Evolutionary conservation across 352 stramenopile genomes (phyloP).

Genomic region (Blastocystis hominis): DNA sequence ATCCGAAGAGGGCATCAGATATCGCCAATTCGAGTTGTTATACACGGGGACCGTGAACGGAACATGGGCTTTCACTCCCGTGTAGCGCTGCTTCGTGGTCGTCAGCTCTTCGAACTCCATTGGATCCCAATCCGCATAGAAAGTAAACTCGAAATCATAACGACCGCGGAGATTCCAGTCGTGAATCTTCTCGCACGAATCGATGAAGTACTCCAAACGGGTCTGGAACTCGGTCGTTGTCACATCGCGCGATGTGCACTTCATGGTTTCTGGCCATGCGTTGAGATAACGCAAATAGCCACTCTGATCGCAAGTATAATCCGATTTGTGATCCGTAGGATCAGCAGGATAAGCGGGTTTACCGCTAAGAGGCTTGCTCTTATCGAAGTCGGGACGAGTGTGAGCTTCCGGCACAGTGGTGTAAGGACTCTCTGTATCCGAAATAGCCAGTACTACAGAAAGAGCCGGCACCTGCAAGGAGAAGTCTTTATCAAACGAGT

Average conservation of each 20-base stretch:
- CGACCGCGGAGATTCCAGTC: slow-evolving; percentile 10
- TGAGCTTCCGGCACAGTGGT: background rate
- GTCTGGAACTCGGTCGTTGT: background rate
- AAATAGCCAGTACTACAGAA: background rate
- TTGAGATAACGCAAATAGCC: slow-evolving; percentile 4
- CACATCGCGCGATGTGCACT: background rate
- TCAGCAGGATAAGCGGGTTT: background rate
- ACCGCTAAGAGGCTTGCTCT: background rate
- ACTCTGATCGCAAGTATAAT: background rate
- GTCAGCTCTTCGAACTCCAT: background rate
- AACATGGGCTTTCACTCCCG: background rate
- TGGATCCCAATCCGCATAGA: background rate
- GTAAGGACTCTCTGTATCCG: background rate
- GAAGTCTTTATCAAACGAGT: background rate
- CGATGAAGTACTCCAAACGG: slow-evolving; percentile 20
- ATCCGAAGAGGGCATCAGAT: background rate
- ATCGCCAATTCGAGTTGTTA: background rate
- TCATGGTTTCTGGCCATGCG: background rate
- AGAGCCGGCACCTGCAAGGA: background rate
- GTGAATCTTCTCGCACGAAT: slow-evolving; percentile 14
- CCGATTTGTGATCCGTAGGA: background rate
- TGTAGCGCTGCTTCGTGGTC: background rate
- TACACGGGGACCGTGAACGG: background rate
- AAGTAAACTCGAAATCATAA: background rate
- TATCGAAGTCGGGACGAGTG: background rate